These are phyloP conservation scores for Lachnum nothofagi DNA, from an alignment of 2,329 filamentous ascomycete genomes.

Conservation along the genomic window DNA sequence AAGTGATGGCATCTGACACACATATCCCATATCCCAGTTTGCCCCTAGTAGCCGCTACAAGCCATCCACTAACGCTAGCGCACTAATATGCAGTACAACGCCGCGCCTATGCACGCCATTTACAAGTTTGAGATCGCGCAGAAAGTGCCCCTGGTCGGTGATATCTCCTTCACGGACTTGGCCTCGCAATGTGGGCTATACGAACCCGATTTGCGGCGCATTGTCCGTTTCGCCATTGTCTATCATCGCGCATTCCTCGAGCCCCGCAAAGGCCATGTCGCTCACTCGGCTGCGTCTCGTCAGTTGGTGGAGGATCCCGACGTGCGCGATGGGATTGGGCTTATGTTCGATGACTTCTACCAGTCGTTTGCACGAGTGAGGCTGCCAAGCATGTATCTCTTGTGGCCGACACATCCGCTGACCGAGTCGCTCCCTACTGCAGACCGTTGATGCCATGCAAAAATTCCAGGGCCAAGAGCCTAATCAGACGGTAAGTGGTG, in stretches of 20 bases:
- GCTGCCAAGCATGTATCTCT: no score
- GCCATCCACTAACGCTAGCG: no score
- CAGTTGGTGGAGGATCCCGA: neutral
- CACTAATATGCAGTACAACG: no score
- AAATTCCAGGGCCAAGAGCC: neutral
- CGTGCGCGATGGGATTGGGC: neutral
- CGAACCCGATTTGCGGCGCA: slow-evolving; percentile 4
- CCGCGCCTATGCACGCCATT: slow-evolving; percentile 22
- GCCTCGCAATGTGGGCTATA: slow-evolving; percentile 7
- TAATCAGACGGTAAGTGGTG: slow-evolving; percentile 32
- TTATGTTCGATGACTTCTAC: neutral
- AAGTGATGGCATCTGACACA: no score
- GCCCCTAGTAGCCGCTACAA: no score
- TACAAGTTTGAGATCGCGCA: slow-evolving; percentile 15
- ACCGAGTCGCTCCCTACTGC: neutral
- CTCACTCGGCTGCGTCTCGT: slow-evolving; percentile 12
- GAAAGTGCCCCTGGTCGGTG: slow-evolving; percentile 9
- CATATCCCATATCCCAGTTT: no score
- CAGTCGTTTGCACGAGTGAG: neutral
- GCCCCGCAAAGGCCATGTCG: slow-evolving; percentile 8
- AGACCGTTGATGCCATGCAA: neutral
- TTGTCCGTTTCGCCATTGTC: slow-evolving; percentile 15
- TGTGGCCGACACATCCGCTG: neutral
- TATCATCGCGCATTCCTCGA: slow-evolving; percentile 15
- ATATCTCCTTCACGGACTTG: slow-evolving; percentile 16